A percentile compares a stretch with the other conserved stretches of the same genome.
phyloP scores from a whole-genome alignment of 2,329 filamentous ascomycete genomes.

The Dendrostoma leiphaemia region DNA sequence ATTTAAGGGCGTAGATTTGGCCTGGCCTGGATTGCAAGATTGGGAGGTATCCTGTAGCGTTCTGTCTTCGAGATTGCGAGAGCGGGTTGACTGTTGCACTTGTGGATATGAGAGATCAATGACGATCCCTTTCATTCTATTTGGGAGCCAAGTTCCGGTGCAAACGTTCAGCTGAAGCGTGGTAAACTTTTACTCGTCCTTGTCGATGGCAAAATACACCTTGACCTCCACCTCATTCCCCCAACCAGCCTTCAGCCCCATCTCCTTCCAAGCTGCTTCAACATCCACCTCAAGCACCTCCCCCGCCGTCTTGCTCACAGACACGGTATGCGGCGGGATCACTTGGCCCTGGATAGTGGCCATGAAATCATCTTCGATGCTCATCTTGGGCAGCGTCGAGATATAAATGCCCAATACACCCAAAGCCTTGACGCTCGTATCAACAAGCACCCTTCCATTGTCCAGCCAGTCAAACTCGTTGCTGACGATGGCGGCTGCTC shows the following conservation, averaged over 20 bases:
- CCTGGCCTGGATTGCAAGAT: no score
- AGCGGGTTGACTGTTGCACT: not conserved
- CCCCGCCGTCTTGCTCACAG: conserved; percentile 46
- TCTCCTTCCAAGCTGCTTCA: conserved; percentile 72
- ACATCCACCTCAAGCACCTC: conserved; percentile 76
- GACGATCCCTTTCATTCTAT: no score
- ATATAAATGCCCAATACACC: conserved; percentile 77
- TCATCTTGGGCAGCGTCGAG: conserved; percentile 61
- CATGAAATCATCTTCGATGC: conserved; percentile 66
- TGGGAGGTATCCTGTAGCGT: no score
- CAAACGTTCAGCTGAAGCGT: no score
- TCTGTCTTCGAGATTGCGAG: not conserved
- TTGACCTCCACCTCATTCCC: conserved; percentile 76
- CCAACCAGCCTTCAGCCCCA: conserved; percentile 69
- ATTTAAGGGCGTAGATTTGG: not conserved
- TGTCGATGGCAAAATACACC: conserved; percentile 49
- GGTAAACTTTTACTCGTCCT: conserved; percentile 11
- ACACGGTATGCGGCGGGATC: conserved; percentile 66
- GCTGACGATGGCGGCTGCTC: conserved; percentile 70
- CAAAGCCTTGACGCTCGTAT: conserved; percentile 74
- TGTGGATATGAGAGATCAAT: not conserved
- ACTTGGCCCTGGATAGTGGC: conserved; percentile 70
- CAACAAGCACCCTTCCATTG: conserved; percentile 62
- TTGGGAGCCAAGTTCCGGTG: no score
- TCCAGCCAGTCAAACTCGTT: conserved; percentile 55